Conservation (phyloP, 75 land plant species). For the Pinus albicaulis region DNA sequence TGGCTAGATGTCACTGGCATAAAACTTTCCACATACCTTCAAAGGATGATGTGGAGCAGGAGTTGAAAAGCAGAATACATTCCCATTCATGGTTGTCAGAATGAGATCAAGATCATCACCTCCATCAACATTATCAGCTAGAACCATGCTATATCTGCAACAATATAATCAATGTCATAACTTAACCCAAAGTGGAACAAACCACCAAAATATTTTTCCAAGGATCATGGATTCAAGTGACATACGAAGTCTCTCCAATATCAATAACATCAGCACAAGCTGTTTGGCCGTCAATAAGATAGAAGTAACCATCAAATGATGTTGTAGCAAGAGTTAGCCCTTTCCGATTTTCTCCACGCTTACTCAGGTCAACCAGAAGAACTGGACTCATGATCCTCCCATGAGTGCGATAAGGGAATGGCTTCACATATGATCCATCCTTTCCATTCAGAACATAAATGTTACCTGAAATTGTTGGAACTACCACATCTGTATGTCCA, state of each 20-base stretch:
- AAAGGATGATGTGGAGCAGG: constrained; percentile 90
- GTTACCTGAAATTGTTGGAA: constrained; percentile 92
- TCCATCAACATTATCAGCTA: constrained; percentile 99
- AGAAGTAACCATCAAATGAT: constrained; percentile 99
- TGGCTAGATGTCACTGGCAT: background rate
- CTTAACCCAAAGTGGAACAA: background rate
- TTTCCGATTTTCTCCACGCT: constrained; percentile 58
- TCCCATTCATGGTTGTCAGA: constrained; percentile 98
- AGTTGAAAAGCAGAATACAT: constrained; percentile 99
- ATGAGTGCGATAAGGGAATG: constrained; percentile 91
- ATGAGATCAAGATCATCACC: constrained; percentile 98
- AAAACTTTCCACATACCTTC: constrained; percentile 43
- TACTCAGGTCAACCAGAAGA: constrained; percentile 82
- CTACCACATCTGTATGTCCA: constrained; percentile 90
- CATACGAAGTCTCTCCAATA: constrained; percentile 99
- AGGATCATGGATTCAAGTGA: background rate
- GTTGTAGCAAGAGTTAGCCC: constrained; percentile 84
- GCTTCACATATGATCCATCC: constrained; percentile 79
- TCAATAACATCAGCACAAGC: constrained; percentile 98
- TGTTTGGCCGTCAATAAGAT: constrained; percentile 93
- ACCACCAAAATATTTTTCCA: background rate
- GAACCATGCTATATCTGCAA: constrained; percentile 95
- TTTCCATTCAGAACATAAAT: constrained; percentile 94
- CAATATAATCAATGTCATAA: background rate
- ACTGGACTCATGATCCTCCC: constrained; percentile 94